Conservation (phyloP, 2,329 filamentous ascomycete species). For the Fusarium torreyae region DNA sequence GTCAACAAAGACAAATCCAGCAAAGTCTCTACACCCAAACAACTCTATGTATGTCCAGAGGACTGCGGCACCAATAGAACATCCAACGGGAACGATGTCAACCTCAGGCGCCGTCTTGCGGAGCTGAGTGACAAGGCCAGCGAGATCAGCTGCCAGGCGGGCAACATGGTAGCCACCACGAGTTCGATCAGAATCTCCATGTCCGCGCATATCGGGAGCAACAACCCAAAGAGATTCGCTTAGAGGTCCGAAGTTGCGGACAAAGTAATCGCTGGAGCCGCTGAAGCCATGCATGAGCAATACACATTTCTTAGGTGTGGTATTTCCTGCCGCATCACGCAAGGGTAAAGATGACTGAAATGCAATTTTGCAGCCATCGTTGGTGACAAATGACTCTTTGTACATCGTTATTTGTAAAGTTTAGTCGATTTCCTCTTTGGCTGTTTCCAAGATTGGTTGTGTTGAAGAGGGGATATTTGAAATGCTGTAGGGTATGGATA, state of each 20-base stretch:
- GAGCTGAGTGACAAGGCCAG: conserved; percentile 40
- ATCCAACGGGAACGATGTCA: conserved; percentile 47
- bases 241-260: conserved; percentile 40
- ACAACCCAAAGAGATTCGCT: conserved; percentile 45
- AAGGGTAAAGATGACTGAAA: conserved; percentile 46
- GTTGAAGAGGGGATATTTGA: neutral
- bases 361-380: conserved; percentile 46
- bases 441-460: neutral
- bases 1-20: conserved; percentile 49
- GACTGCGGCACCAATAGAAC: conserved; percentile 50
- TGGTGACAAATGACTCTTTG: conserved; percentile 36
- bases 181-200: conserved; percentile 45
- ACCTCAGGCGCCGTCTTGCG: conserved; percentile 33
- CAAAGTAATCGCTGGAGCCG: conserved; percentile 49
- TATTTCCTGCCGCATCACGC: conserved; percentile 8
- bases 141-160: conserved; percentile 46
- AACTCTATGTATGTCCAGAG: conserved; percentile 50
- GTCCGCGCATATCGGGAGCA: conserved; percentile 50
- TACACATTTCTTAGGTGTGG: conserved; percentile 36
- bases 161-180: conserved; percentile 49
- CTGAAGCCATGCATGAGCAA: conserved; percentile 51
- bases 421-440: neutral
- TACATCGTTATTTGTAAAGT: conserved; percentile 31
- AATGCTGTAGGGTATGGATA: neutral
- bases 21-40: conserved; percentile 47